Conservation (phyloP, 2,329 filamentous ascomycete genomes). For the Cordyceps militaris region DNA sequence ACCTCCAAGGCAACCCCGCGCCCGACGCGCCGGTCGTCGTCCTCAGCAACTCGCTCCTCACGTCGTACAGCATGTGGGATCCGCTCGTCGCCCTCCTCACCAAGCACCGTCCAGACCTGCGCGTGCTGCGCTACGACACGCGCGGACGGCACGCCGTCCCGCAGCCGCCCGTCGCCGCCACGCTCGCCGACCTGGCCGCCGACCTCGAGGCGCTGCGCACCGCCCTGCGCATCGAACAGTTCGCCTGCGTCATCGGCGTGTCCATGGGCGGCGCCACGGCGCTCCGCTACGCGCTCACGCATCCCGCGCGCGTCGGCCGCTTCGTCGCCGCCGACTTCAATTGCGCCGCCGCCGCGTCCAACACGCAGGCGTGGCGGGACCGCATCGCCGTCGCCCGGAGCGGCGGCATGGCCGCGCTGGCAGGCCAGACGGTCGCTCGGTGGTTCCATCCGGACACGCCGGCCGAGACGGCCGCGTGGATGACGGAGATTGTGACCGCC, state of each 20-base stretch:
- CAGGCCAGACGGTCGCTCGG: constrained; percentile 61
- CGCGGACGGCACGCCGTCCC: constrained; percentile 57
- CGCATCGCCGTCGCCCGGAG: constrained; percentile 60
- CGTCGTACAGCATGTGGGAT: constrained; percentile 76
- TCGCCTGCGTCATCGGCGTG: constrained; percentile 66
- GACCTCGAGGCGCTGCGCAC: constrained; percentile 61
- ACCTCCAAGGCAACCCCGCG: constrained; percentile 64
- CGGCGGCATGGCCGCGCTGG: constrained; percentile 59
- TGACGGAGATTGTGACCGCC: constrained; percentile 60
- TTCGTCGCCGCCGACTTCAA: constrained; percentile 79
- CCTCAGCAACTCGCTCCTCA: constrained; percentile 74
- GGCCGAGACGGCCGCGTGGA: constrained; percentile 38
- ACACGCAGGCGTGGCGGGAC: constrained; percentile 73
- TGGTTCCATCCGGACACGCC: constrained; percentile 64
- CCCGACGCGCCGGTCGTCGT: constrained; percentile 64
- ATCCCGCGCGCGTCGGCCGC: constrained; percentile 51
- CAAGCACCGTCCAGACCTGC: constrained; percentile 53
- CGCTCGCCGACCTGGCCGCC: constrained; percentile 57
- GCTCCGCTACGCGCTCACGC: constrained; percentile 58
- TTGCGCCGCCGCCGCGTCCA: constrained; percentile 60
- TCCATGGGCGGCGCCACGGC: constrained; percentile 75
- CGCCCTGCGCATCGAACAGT: constrained; percentile 59
- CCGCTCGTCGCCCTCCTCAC: constrained; percentile 58
- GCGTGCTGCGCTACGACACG: constrained; percentile 69
- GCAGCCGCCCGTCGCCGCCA: constrained; percentile 43